Base-by-base conservation (phyloP, 2,329 filamentous ascomycete genomes). In the Fusarium foetens region DNA sequence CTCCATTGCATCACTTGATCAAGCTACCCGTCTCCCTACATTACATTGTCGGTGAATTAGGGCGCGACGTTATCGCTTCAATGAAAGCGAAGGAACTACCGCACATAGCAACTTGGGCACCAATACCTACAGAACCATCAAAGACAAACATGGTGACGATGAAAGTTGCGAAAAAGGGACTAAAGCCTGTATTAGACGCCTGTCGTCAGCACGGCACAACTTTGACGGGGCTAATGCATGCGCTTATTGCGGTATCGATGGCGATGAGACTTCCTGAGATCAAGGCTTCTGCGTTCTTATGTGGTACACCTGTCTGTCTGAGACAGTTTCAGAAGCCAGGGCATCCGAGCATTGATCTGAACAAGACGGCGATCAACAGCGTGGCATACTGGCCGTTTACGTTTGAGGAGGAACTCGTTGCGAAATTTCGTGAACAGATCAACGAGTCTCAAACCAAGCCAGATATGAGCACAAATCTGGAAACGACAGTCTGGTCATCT, bases 401-500 rank as follows among this genome's bases (percentile, higher is more conserved):
- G 0, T 73, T 68, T 6, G 48, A 68, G 0, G 27, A 49, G 16
- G 21, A 42, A 3, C 12, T 51, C 1, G 36, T 73, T 12, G 23
- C 38, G 3, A 68, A 25, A 2, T 8, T 70, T 4, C 59, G 71
- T 3, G 21, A 63, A 17, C 66, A 51, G 0, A 8, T 59, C 9
- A 29, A 9, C 6, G 31, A 58, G 3, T 25, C 42, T 0, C 41
- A 58, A 43, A 6, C n/a, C 5, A 29, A 25, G 2, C 21, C n/a
- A 0, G 31, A 41, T 1, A 13, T 25, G 13, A 54, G 35, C 6
- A 5, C 17, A 2, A 35, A 38, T 1, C 38, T 73, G 0, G 35
- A 61, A 3, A 49, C 54, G 8, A 53, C 46, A 1, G 64, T 74
- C 2, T 81, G 79, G 79, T 67, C 69, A 0, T 49, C 63, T 4